A percentile compares a stretch with the other conserved stretches of the same genome.
Evolutionary conservation across 1,284 basidiomycete genomes (phyloP).

Genomic region (Rhodofomes roseus): DNA sequence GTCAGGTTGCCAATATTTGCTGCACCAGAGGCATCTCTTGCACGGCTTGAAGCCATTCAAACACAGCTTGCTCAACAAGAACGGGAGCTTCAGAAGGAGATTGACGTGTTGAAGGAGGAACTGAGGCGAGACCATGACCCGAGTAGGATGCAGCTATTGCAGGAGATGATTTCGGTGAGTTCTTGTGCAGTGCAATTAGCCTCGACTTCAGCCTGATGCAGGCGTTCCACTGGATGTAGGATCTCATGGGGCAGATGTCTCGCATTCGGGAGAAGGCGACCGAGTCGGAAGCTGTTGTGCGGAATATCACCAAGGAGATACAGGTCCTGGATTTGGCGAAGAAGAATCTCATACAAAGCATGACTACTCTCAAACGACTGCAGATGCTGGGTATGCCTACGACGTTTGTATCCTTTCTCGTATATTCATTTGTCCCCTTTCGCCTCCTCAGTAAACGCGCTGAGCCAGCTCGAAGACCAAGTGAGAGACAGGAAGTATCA

Average conservation of each 20-base stretch:
- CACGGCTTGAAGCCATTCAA: constrained; percentile 60
- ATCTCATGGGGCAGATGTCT: constrained; percentile 90
- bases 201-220: background rate
- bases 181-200: background rate
- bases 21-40: constrained; percentile 60
- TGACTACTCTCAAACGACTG: constrained; percentile 87
- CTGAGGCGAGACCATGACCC: constrained; percentile 78
- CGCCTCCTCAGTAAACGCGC: constrained; percentile 83
- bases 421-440: too few relatives aligned
- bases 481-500: constrained; percentile 75
- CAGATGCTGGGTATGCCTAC: constrained; percentile 85
- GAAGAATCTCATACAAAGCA: constrained; percentile 85
- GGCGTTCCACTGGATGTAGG: constrained; percentile 42
- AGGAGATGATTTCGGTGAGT: constrained; percentile 87
- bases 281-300: constrained; percentile 93
- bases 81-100: constrained; percentile 65
- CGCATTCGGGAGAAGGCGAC: constrained; percentile 93
- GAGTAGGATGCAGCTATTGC: constrained; percentile 81
- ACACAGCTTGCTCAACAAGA: constrained; percentile 58
- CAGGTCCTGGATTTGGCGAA: constrained; percentile 94
- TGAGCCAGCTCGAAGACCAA: constrained; percentile 78
- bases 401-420: background rate
- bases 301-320: constrained; percentile 95
- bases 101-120: constrained; percentile 63
- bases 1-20: background rate